phyloP scores from a whole-genome alignment of 2,329 filamentous ascomycete genomes.

The Monilinia fructicola region DNA sequence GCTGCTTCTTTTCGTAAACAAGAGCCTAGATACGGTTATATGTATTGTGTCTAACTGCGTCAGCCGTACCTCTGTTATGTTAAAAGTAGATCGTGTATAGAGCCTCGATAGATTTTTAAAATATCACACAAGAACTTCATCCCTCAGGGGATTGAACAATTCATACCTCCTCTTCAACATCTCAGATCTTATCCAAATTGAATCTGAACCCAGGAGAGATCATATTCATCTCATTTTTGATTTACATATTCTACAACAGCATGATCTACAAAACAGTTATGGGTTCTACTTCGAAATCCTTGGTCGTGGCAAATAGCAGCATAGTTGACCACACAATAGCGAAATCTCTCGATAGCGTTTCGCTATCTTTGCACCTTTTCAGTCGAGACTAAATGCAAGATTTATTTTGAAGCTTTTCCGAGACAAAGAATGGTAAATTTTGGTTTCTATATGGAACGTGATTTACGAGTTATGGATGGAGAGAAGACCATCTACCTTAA shows the following conservation, averaged over 20 bases:
- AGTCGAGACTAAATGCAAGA: not conserved
- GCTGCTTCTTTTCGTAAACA: too few species aligned
- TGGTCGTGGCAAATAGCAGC: not conserved
- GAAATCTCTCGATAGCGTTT: fast-evolving
- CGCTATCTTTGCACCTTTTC: not conserved
- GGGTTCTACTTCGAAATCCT: not conserved
- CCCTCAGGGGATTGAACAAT: not conserved
- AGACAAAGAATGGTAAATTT: not conserved
- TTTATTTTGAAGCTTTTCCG: not conserved
- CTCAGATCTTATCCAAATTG: not conserved
- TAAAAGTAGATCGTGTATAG: not conserved
- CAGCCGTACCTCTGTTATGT: too few species aligned
- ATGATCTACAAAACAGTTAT: not conserved
- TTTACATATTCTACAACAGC: not conserved
- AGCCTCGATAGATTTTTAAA: not conserved
- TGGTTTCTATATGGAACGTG: fast-evolving
- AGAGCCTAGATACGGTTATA: too few species aligned
- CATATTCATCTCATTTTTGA: not conserved
- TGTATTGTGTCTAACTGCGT: too few species aligned
- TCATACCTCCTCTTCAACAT: not conserved
- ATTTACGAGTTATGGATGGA: too few species aligned
- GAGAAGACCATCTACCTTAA: too few species aligned
- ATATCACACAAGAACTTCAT: too few species aligned
- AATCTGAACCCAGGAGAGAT: not conserved
- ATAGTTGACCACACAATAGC: too few species aligned